Percentiles rank a stretch among this genome's conserved stretches.
phyloP scores from a whole-genome alignment of 1,139 yeast species.

The Pichia sp. region DNA sequence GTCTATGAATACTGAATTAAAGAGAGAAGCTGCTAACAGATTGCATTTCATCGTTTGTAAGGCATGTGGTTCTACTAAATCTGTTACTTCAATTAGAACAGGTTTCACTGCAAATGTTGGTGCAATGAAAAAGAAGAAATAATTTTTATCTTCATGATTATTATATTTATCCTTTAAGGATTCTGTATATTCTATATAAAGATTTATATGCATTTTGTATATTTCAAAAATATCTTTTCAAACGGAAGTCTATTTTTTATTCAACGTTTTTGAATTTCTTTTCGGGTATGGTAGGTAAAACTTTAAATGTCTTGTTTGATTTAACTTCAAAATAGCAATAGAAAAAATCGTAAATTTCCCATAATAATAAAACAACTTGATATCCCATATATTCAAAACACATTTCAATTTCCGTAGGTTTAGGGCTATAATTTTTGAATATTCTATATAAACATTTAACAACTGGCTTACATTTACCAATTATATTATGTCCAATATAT shows the following conservation, averaged over 20 bases:
- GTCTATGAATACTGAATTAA: constrained; percentile 92
- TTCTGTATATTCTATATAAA: constrained; percentile 3
- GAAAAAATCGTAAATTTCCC: constrained; percentile 1
- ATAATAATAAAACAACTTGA: neutral
- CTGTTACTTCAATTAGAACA: constrained; percentile 94
- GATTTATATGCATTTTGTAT: no score
- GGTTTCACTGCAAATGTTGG: constrained; percentile 98
- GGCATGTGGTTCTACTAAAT: constrained; percentile 95
- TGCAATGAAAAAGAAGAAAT: constrained; percentile 52
- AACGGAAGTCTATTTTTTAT: no score
- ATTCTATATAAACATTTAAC: neutral
- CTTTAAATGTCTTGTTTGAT: neutral
- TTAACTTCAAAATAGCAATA: neutral
- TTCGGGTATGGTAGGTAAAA: neutral
- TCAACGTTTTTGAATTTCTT: no score
- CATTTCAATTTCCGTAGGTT: constrained; percentile 7
- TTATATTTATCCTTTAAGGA: neutral
- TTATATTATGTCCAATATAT: neutral
- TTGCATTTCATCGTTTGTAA: constrained; percentile 96
- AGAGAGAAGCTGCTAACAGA: constrained; percentile 93
- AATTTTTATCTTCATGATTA: neutral
- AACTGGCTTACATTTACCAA: constrained; percentile 7
- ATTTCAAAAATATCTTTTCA: no score
- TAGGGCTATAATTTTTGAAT: neutral
- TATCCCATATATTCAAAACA: constrained; percentile 9